These are phyloP conservation scores for Monosporozyma siamensis DNA, from an alignment of 805 yeast genomes.

Conservation along the genomic window DNA sequence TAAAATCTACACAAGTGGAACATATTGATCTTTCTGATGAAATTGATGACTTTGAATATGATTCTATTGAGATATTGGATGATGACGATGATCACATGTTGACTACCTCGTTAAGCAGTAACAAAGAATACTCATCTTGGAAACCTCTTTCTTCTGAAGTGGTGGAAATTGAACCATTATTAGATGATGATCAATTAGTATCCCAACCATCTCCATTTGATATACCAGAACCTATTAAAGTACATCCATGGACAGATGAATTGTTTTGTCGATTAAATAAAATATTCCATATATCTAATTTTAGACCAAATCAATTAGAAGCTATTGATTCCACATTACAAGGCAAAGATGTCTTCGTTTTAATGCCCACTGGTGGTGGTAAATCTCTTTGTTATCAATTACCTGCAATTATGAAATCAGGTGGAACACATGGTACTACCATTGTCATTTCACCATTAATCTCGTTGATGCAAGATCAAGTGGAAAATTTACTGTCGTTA, in stretches of 20 bases:
- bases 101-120: too few relatives aligned
- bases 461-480: slow-evolving; percentile 96
- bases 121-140: background rate
- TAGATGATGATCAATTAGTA: background rate
- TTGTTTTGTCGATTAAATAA: slow-evolving; percentile 46
- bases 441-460: slow-evolving; percentile 90
- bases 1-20: slow-evolving; percentile 1
- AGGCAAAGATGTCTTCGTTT: slow-evolving; percentile 83
- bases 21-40: background rate
- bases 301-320: slow-evolving; percentile 77
- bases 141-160: background rate
- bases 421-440: slow-evolving; percentile 73
- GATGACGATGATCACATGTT: background rate
- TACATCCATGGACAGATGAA: slow-evolving; percentile 56
- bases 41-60: background rate
- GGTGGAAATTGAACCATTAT: slow-evolving; percentile 1
- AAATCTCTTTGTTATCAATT: slow-evolving; percentile 91
- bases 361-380: slow-evolving; percentile 99
- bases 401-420: slow-evolving; percentile 76
- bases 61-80: slow-evolving; percentile 1
- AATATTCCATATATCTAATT: slow-evolving; percentile 54
- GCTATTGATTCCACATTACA: slow-evolving; percentile 69
- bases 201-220: background rate
- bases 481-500: slow-evolving; percentile 59
- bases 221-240: slow-evolving; percentile 1